Evolutionary conservation across 345 rosid species (phyloP).

Genomic region (Acer saccharum): DNA sequence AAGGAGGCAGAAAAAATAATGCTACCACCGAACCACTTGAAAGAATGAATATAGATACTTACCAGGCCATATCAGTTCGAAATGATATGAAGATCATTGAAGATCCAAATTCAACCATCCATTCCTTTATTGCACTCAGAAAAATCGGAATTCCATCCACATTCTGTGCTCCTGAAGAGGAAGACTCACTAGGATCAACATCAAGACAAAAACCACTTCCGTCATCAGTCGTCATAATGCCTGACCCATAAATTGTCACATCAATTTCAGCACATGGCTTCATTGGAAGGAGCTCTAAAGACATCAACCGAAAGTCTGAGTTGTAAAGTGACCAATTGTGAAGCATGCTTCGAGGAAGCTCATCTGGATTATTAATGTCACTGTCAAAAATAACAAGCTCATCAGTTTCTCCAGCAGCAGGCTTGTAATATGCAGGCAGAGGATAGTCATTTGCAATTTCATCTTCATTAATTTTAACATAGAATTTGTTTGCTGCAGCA

Average conservation of each 20-base stretch:
- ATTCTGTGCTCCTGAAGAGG: constrained; percentile 38
- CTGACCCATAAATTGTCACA: constrained; percentile 78
- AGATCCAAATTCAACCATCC: constrained; percentile 78
- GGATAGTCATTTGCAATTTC: constrained; percentile 86
- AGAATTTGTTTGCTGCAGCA: constrained; percentile 38
- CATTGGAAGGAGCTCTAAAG: constrained; percentile 89
- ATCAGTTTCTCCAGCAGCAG: constrained; percentile 59
- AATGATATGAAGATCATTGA: constrained; percentile 54
- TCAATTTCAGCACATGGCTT: constrained; percentile 67
- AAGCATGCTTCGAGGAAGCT: constrained; percentile 65
- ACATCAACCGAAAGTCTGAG: constrained; percentile 60
- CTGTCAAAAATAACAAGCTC: constrained; percentile 49
- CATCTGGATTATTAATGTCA: constrained; percentile 27
- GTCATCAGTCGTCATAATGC: constrained; percentile 62
- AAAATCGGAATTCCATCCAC: constrained; percentile 50
- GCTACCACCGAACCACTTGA: constrained; percentile 15
- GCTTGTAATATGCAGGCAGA: constrained; percentile 71
- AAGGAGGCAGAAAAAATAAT: not conserved
- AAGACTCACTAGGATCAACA: constrained; percentile 41
- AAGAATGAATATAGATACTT: constrained; percentile 17
- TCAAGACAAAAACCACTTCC: constrained; percentile 58
- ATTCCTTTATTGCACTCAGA: constrained; percentile 76
- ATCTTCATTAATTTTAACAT: constrained; percentile 77
- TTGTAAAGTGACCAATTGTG: constrained; percentile 90
- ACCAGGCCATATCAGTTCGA: constrained; percentile 86